Percentiles rank a stretch among this genome's conserved stretches.
Conservation (phyloP, 495 filamentous ascomycete genomes). For the Aspergillus bertholletiae region DNA sequence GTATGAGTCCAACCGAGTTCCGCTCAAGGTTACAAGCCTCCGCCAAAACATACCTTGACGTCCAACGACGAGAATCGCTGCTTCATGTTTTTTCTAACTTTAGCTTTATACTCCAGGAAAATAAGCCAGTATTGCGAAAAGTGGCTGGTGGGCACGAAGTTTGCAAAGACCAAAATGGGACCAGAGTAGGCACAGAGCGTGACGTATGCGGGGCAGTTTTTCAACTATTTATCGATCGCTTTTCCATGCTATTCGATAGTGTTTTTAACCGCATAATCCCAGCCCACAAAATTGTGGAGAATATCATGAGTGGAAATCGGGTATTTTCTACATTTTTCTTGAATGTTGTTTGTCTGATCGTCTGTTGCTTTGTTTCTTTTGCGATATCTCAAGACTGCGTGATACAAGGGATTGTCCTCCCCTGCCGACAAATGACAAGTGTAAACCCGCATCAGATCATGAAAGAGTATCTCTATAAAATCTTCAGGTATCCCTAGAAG, state of each 20-base stretch:
- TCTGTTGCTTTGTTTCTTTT: background rate
- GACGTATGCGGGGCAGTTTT: slow-evolving; percentile 48
- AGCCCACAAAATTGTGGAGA: background rate
- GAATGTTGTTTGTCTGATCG: background rate
- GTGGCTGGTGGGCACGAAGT: background rate
- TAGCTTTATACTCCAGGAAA: background rate
- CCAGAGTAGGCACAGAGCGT: slow-evolving; percentile 22
- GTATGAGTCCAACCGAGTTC: slow-evolving; percentile 3
- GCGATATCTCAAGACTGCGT: background rate
- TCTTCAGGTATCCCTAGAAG: slow-evolving; percentile 11
- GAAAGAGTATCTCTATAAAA: slow-evolving; percentile 27
- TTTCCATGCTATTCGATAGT: slow-evolving; percentile 1
- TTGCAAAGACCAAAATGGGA: slow-evolving; percentile 28
- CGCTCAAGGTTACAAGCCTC: background rate
- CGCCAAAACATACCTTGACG: slow-evolving; percentile 58
- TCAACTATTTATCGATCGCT: slow-evolving; percentile 5
- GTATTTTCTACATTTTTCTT: background rate
- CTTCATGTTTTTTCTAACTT: slow-evolving; percentile 68
- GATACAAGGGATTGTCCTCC: background rate
- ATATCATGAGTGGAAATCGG: background rate
- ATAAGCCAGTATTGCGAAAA: background rate
- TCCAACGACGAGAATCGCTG: slow-evolving; percentile 94
- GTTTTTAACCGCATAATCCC: background rate
- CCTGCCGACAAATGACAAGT: background rate
- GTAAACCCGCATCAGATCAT: slow-evolving; percentile 6